These are phyloP conservation scores for Pseudogymnoascus sp. DNA, from an alignment of 2,329 filamentous ascomycete genomes.

Conservation along the genomic window DNA sequence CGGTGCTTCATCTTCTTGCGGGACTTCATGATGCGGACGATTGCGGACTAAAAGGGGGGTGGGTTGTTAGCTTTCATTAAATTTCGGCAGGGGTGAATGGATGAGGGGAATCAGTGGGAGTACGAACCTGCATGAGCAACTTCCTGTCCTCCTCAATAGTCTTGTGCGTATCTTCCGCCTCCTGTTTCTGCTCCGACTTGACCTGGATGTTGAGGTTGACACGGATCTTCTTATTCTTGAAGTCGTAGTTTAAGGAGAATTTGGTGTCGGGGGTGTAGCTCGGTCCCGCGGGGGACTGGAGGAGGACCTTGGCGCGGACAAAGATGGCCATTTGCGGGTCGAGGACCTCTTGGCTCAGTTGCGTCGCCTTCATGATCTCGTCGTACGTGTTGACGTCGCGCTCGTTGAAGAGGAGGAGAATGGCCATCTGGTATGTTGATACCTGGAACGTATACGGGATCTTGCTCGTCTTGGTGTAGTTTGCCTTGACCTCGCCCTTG, in stretches of 20 bases:
- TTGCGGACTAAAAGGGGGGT: slow-evolving; percentile 66
- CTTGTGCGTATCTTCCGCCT: slow-evolving; percentile 97
- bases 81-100: slow-evolving; percentile 7
- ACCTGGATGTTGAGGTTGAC: slow-evolving; percentile 93
- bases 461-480: slow-evolving; percentile 84
- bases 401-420: slow-evolving; percentile 91
- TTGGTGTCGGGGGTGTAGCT: slow-evolving; percentile 73
- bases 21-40: slow-evolving; percentile 99
- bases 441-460: slow-evolving; percentile 95
- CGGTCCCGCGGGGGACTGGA: slow-evolving; percentile 61
- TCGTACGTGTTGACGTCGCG: slow-evolving; percentile 78
- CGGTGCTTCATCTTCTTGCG: slow-evolving; percentile 98
- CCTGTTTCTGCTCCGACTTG: slow-evolving; percentile 92
- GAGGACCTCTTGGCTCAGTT: slow-evolving; percentile 72
- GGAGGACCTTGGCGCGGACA: slow-evolving; percentile 86
- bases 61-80: slow-evolving; percentile 20
- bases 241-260: slow-evolving; percentile 84
- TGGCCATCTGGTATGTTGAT: slow-evolving; percentile 96
- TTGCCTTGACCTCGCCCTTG: slow-evolving; percentile 93
- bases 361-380: slow-evolving; percentile 76
- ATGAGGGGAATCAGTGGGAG: slow-evolving; percentile 8
- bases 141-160: slow-evolving; percentile 98
- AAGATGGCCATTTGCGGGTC: slow-evolving; percentile 83
- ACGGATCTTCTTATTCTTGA: slow-evolving; percentile 98
- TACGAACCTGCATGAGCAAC: slow-evolving; percentile 84